Evolutionary conservation across 768 basidiomycete genomes (phyloP).

Genomic region (Dentipellis sp.): DNA sequence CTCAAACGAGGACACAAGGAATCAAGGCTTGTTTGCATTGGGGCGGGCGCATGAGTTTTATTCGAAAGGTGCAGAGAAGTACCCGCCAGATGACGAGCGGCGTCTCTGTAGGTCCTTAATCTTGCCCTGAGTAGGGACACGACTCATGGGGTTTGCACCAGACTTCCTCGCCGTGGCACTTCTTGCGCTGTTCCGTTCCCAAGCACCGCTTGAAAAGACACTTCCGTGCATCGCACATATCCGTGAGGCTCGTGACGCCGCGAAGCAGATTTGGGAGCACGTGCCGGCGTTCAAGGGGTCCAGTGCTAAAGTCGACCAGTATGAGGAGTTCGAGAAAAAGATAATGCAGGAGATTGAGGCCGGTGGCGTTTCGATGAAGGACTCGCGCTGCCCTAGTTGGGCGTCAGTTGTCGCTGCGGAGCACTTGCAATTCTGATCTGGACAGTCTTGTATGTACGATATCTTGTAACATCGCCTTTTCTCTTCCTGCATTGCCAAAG

Average conservation of each 20-base stretch:
- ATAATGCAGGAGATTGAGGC: not conserved
- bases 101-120: not conserved
- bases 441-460: too few relatives aligned
- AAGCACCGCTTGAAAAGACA: not conserved
- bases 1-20: too few relatives aligned
- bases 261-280: not conserved
- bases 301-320: not conserved
- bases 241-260: not conserved
- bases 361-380: not conserved
- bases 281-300: not conserved
- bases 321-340: not conserved
- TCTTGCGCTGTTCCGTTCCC: not conserved
- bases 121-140: not conserved
- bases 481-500: too few relatives aligned
- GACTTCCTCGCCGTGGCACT: not conserved
- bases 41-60: not conserved
- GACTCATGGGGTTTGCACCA: not conserved
- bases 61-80: not conserved
- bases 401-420: not conserved
- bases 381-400: not conserved
- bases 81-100: not conserved
- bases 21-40: too few relatives aligned
- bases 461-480: too few relatives aligned
- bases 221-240: not conserved
- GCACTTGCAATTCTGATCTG: too few relatives aligned